Conservation (phyloP, 2,329 filamentous ascomycete genomes). For the Fusarium siculi region DNA sequence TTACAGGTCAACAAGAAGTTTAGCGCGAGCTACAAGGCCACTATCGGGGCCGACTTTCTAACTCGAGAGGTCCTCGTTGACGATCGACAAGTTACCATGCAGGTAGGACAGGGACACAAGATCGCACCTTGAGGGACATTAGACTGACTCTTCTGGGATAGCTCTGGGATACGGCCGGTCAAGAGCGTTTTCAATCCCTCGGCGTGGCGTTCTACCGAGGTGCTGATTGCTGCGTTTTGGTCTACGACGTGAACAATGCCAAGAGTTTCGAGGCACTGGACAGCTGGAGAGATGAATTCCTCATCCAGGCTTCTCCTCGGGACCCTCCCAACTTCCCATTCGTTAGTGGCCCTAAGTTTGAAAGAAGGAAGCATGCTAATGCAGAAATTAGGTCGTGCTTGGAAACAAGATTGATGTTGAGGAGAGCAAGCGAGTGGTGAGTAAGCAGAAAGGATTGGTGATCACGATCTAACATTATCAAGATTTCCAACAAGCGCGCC, state of each 20-base stretch:
- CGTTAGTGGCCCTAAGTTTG: conserved; percentile 65
- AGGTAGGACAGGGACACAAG: conserved; percentile 65
- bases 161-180: conserved; percentile 98
- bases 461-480: conserved; percentile 14
- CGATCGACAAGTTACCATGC: conserved; percentile 97
- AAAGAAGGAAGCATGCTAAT: conserved; percentile 30
- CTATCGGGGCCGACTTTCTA: conserved; percentile 97
- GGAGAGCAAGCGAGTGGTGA: conserved; percentile 92
- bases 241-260: conserved; percentile 98
- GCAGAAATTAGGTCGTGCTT: conserved; percentile 78
- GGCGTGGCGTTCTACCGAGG: conserved; percentile 98
- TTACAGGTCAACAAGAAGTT: conserved; percentile 99
- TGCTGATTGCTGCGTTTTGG: conserved; percentile 96
- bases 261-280: conserved; percentile 99
- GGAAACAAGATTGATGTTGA: conserved; percentile 99
- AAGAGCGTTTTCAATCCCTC: conserved; percentile 96
- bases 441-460: not conserved
- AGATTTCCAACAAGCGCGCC: conserved; percentile 95
- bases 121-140: not conserved
- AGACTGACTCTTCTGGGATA: conserved; percentile 50
- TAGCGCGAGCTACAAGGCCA: conserved; percentile 99
- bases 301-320: conserved; percentile 95
- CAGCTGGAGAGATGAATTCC: conserved; percentile 97
- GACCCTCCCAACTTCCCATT: conserved; percentile 99
- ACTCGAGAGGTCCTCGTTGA: conserved; percentile 98